Conservation (phyloP, 208 protist species). For the Trichomonas vaginalis region DNA sequence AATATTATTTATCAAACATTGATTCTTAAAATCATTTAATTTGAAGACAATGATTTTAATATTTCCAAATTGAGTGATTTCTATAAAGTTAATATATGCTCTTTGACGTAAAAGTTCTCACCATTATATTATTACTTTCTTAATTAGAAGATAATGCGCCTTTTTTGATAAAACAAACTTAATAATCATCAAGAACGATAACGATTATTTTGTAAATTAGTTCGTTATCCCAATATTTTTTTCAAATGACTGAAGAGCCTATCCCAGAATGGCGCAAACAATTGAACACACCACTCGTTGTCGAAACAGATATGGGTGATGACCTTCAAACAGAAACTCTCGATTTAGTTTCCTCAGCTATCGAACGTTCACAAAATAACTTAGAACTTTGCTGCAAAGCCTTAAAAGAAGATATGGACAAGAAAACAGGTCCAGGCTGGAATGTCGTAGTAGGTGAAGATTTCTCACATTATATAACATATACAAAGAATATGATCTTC, state of each 20-base stretch:
- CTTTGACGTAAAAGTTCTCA: no score
- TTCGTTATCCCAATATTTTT: neutral
- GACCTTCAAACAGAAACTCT: neutral
- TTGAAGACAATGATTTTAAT: no score
- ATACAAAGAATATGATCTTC: constrained; percentile 10
- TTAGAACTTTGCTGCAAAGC: neutral
- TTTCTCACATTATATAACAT: neutral
- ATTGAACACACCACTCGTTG: neutral
- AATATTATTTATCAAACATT: no score
- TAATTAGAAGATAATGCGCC: no score
- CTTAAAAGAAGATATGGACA: constrained; percentile 5
- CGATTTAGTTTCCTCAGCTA: neutral
- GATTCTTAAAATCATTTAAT: no score
- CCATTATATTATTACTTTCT: no score
- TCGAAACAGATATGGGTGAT: neutral
- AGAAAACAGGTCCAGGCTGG: neutral
- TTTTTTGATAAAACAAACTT: no score
- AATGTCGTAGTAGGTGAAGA: constrained; percentile 1
- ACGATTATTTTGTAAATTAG: neutral
- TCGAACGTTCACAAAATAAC: neutral
- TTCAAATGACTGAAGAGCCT: neutral
- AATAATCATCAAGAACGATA: no score
- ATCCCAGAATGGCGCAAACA: constrained; percentile 6
- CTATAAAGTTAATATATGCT: no score
- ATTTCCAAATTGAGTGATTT: no score